Percentiles rank a stretch among this genome's conserved stretches.
Evolutionary conservation across 2,329 filamentous ascomycete species (phyloP).

Genomic region (Sarocladium brachiariae): DNA sequence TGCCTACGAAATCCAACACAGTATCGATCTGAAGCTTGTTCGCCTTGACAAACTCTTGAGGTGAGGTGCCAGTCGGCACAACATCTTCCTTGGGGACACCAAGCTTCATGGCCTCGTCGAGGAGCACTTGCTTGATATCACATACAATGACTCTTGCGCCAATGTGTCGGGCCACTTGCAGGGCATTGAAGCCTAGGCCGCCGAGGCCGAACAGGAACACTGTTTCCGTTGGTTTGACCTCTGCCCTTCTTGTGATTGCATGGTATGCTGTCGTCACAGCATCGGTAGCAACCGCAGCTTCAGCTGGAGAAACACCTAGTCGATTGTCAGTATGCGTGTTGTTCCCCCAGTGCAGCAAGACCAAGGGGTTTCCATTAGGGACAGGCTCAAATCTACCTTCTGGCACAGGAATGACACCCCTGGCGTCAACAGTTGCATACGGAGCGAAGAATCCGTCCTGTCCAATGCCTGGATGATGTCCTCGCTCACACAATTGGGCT

Average conservation of each 20-base stretch:
- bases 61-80: background rate
- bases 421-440: slow-evolving; percentile 25
- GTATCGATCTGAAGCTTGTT: slow-evolving; percentile 1
- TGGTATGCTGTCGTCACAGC: slow-evolving; percentile 34
- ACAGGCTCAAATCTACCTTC: background rate
- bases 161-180: slow-evolving; percentile 39
- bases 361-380: too few relatives aligned
- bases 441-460: slow-evolving; percentile 36
- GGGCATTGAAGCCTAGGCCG: slow-evolving; percentile 33
- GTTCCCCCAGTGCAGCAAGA: too few relatives aligned
- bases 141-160: slow-evolving; percentile 46
- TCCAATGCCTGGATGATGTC: slow-evolving; percentile 35
- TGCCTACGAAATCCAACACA: background rate
- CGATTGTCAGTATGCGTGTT: background rate
- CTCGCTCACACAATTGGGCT: slow-evolving; percentile 27
- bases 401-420: background rate
- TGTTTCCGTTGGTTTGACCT: slow-evolving; percentile 26
- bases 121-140: slow-evolving; percentile 14
- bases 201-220: slow-evolving; percentile 34
- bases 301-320: slow-evolving; percentile 17
- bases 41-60: background rate
- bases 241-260: slow-evolving; percentile 27
- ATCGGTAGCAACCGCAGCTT: slow-evolving; percentile 32
- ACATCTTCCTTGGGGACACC: slow-evolving; percentile 8
- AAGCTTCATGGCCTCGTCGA: slow-evolving; percentile 13